These are phyloP conservation scores for Primulina tabacum DNA, from an alignment of 257 asterid species.

Conservation along the genomic window DNA sequence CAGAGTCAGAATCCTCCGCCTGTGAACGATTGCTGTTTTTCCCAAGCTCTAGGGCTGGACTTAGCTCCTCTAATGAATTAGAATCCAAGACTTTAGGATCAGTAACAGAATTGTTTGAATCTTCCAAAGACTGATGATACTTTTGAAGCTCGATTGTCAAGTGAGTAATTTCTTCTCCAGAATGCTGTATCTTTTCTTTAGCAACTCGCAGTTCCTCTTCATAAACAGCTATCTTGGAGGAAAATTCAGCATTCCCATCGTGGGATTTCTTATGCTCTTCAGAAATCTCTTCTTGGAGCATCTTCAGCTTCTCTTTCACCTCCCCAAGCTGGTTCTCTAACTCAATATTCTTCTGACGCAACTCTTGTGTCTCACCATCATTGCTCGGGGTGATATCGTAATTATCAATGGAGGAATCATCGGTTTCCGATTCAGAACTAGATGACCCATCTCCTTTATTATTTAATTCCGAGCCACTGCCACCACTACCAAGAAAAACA, in stretches of 20 bases:
- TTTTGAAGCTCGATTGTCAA: slow-evolving; percentile 59
- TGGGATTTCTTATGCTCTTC: slow-evolving; percentile 26
- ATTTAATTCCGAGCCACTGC: slow-evolving; percentile 53
- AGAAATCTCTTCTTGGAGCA: slow-evolving; percentile 32
- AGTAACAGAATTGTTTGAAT: slow-evolving; percentile 7
- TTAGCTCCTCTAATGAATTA: slow-evolving; percentile 11
- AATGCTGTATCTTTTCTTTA: slow-evolving; percentile 43
- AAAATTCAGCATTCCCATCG: slow-evolving; percentile 35
- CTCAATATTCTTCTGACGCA: slow-evolving; percentile 49
- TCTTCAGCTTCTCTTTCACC: slow-evolving; percentile 52
- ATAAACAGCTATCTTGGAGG: slow-evolving; percentile 38
- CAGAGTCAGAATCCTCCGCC: slow-evolving; percentile 28
- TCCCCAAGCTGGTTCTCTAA: slow-evolving; percentile 65
- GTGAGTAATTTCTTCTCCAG: slow-evolving; percentile 56
- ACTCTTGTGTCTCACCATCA: slow-evolving; percentile 44
- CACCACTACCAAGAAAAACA: slow-evolving; percentile 53
- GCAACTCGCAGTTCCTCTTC: slow-evolving; percentile 64
- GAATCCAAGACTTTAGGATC: slow-evolving; percentile 17
- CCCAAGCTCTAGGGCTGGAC: slow-evolving; percentile 30
- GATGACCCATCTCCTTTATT: slow-evolving; percentile 71
- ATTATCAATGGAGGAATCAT: slow-evolving; percentile 76
- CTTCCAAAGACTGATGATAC: slow-evolving; percentile 35
- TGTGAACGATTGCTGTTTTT: slow-evolving; percentile 27
- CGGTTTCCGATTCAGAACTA: slow-evolving; percentile 78
- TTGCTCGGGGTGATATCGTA: slow-evolving; percentile 40